These are phyloP conservation scores for Trichoderma guizhouense DNA, from an alignment of 2,329 filamentous ascomycete species.

Conservation along the genomic window DNA sequence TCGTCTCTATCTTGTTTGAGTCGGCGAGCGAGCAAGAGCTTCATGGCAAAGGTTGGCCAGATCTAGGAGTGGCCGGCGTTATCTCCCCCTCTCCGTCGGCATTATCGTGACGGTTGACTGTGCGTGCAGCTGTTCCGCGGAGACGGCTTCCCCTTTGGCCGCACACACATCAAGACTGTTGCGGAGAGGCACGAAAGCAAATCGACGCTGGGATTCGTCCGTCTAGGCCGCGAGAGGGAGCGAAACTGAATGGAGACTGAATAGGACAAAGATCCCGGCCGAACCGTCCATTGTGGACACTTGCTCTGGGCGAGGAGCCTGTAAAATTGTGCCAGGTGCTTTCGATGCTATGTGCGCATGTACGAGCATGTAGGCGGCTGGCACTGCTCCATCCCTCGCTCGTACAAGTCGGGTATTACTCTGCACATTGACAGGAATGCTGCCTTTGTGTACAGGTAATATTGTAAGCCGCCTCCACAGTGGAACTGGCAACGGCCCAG, in stretches of 20 bases:
- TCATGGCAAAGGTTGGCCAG: neutral
- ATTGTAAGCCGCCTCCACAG: conserved; percentile 16
- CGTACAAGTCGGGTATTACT: conserved; percentile 11
- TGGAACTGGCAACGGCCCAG: conserved; percentile 9
- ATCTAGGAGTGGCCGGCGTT: neutral
- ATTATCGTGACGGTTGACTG: neutral
- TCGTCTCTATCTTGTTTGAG: neutral
- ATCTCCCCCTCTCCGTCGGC: conserved; percentile 1
- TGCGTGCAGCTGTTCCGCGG: neutral
- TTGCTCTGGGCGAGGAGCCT: conserved; percentile 13
- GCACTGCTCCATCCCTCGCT: conserved; percentile 12
- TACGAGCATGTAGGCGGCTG: conserved; percentile 9
- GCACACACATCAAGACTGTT: neutral
- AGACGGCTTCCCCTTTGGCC: neutral
- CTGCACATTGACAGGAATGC: neutral
- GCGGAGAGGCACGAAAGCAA: neutral
- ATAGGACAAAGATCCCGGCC: neutral
- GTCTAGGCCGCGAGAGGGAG: neutral
- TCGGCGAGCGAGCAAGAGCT: neutral
- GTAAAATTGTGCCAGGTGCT: conserved; percentile 15
- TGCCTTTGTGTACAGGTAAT: conserved; percentile 9
- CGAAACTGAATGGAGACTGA: neutral
- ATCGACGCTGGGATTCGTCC: neutral
- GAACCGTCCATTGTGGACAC: conserved; percentile 9
- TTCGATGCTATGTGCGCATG: conserved; percentile 4